Percentiles rank a stretch among this genome's conserved stretches.
Evolutionary conservation across 257 asterid species (phyloP).

Genomic region (Fraxinus cuspidata): DNA sequence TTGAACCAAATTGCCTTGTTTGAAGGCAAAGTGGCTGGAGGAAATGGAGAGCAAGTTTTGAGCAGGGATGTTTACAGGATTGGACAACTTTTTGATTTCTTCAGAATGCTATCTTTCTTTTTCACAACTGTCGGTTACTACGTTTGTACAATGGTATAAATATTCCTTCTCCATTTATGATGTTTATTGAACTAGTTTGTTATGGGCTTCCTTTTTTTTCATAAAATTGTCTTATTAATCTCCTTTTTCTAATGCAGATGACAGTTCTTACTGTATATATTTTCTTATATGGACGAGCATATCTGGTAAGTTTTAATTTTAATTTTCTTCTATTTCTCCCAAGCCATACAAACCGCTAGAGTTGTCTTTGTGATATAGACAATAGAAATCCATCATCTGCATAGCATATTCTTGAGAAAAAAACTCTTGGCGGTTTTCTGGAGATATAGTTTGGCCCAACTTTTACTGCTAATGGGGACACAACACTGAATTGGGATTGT

Average conservation of each 20-base stretch:
- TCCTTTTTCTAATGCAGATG: slow-evolving; percentile 66
- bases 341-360: background rate
- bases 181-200: slow-evolving; percentile 6
- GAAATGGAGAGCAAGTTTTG: slow-evolving; percentile 98
- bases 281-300: slow-evolving; percentile 91
- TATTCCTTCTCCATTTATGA: slow-evolving; percentile 8
- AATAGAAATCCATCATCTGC: background rate
- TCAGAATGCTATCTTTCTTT: slow-evolving; percentile 93
- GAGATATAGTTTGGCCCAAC: background rate
- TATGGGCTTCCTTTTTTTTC: slow-evolving; percentile 13
- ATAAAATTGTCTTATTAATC: slow-evolving; percentile 26
- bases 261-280: slow-evolving; percentile 91
- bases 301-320: slow-evolving; percentile 66
- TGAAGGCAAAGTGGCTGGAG: slow-evolving; percentile 99
- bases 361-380: background rate
- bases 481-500: background rate
- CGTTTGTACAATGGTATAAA: slow-evolving; percentile 94
- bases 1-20: slow-evolving; percentile 94
- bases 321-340: slow-evolving; percentile 2
- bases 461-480: slow-evolving; percentile 12
- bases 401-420: background rate
- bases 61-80: slow-evolving; percentile 97
- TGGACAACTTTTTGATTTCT: slow-evolving; percentile 95
- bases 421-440: background rate
- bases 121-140: slow-evolving; percentile 94